phyloP scores from a whole-genome alignment of 1,284 basidiomycete genomes.

The Pseudozyma sp. region DNA sequence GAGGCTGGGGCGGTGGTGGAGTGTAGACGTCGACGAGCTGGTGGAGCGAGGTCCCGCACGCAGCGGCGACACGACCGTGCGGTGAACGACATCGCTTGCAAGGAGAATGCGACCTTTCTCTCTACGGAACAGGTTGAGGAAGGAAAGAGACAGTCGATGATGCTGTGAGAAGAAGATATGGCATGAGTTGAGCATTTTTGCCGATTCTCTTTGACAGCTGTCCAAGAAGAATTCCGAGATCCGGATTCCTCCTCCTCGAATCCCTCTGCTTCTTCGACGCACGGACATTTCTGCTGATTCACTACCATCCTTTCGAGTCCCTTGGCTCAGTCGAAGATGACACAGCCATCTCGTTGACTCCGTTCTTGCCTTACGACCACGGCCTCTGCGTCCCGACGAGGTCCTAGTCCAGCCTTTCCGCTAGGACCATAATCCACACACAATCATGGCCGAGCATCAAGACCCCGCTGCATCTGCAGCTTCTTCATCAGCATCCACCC shows the following conservation, averaged over 20 bases:
- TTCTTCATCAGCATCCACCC: slow-evolving; percentile 74
- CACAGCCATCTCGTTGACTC: too few relatives aligned
- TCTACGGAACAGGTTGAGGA: background rate
- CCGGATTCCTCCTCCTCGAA: background rate
- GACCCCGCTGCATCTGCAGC: background rate
- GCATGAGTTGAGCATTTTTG: too few relatives aligned
- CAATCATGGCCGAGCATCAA: background rate
- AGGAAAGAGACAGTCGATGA: too few relatives aligned
- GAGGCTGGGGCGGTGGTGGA: background rate
- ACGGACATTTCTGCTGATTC: background rate
- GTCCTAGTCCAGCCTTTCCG: too few relatives aligned
- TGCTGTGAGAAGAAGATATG: too few relatives aligned
- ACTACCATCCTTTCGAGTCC: background rate
- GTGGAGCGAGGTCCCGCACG: background rate
- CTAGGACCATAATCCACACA: background rate
- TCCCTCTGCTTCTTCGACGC: background rate
- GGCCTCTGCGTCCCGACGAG: too few relatives aligned
- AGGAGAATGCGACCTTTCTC: too few relatives aligned
- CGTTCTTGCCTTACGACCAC: too few relatives aligned
- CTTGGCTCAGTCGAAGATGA: too few relatives aligned
- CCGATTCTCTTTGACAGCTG: slow-evolving; percentile 2
- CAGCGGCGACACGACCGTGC: slow-evolving; percentile 1
- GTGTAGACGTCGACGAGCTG: background rate
- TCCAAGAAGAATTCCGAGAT: slow-evolving; percentile 1
- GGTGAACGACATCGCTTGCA: background rate